These are phyloP conservation scores for Cutaneotrichosporon cyanovorans DNA, from an alignment of 1,284 basidiomycete species.

Conservation along the genomic window DNA sequence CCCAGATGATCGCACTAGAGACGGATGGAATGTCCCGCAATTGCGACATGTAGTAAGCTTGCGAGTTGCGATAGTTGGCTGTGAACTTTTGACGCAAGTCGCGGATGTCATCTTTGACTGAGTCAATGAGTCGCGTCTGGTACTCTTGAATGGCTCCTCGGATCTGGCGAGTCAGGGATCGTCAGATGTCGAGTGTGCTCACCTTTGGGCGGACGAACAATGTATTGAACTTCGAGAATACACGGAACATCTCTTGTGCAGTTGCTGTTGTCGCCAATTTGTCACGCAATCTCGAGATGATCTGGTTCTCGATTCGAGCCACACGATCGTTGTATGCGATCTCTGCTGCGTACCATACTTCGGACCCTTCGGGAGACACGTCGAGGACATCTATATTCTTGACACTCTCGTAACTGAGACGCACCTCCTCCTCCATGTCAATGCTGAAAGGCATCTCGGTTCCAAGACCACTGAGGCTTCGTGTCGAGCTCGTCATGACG, in stretches of 20 bases:
- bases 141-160: slow-evolving; percentile 98
- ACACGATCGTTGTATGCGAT: slow-evolving; percentile 97
- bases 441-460: slow-evolving; percentile 61
- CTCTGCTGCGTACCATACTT: slow-evolving; percentile 96
- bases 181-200: too few species aligned
- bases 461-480: slow-evolving; percentile 70
- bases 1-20: slow-evolving; percentile 97
- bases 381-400: slow-evolving; percentile 96
- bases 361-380: slow-evolving; percentile 88
- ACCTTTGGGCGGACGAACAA: slow-evolving; percentile 90
- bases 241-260: slow-evolving; percentile 98
- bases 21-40: slow-evolving; percentile 96
- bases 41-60: slow-evolving; percentile 96
- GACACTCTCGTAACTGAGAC: slow-evolving; percentile 87
- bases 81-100: slow-evolving; percentile 94
- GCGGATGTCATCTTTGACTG: slow-evolving; percentile 96
- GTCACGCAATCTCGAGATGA: slow-evolving; percentile 87
- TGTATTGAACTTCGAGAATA: slow-evolving; percentile 97
- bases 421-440: slow-evolving; percentile 91
- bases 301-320: slow-evolving; percentile 94
- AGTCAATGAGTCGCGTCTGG: slow-evolving; percentile 94
- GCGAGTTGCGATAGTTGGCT: slow-evolving; percentile 87
- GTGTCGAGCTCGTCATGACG: slow-evolving; percentile 92
- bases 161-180: slow-evolving; percentile 48
- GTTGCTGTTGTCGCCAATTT: slow-evolving; percentile 91